phyloP scores from a whole-genome alignment of 2,329 filamentous ascomycete species.

The Cercospora zeae-maydis region DNA sequence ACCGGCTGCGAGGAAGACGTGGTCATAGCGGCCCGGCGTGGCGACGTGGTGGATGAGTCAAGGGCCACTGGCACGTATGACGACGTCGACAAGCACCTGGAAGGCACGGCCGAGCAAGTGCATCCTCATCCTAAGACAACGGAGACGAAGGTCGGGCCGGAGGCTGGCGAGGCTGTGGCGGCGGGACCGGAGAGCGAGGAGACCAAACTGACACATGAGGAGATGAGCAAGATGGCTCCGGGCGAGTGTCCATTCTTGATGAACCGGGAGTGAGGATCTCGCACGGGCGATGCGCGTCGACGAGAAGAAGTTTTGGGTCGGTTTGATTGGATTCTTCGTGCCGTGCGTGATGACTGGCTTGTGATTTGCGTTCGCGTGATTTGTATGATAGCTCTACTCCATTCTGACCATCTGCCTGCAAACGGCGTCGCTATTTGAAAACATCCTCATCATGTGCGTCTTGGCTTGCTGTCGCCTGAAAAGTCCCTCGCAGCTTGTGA shows the following conservation, averaged over 20 bases:
- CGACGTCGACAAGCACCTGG: constrained; percentile 34
- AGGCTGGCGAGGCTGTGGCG: constrained; percentile 38
- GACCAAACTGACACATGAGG: constrained; percentile 37
- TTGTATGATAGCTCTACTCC: not conserved
- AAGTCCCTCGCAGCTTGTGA: not conserved
- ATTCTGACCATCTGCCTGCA: not conserved
- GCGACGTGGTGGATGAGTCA: constrained; percentile 26
- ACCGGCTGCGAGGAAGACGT: constrained; percentile 21
- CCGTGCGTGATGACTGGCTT: not conserved
- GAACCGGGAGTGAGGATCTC: constrained; percentile 35
- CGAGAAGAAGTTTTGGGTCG: not conserved
- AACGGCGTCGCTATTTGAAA: not conserved
- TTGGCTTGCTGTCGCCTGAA: not conserved
- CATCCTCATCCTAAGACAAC: constrained; percentile 38
- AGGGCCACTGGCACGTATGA: constrained; percentile 25
- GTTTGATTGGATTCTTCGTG: not conserved
- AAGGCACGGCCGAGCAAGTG: constrained; percentile 29
- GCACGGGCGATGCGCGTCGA: not conserved
- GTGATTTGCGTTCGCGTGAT: not conserved
- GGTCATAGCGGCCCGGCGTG: constrained; percentile 8
- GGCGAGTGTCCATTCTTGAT: constrained; percentile 39
- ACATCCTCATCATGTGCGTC: not conserved
- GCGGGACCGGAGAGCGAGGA: constrained; percentile 33
- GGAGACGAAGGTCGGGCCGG: constrained; percentile 34
- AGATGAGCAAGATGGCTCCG: constrained; percentile 36